A percentile compares a stretch with the other conserved stretches of the same genome.
These are phyloP conservation scores for Aschersonia sp. DNA, from an alignment of 2,329 filamentous ascomycete species.

Conservation along the genomic window DNA sequence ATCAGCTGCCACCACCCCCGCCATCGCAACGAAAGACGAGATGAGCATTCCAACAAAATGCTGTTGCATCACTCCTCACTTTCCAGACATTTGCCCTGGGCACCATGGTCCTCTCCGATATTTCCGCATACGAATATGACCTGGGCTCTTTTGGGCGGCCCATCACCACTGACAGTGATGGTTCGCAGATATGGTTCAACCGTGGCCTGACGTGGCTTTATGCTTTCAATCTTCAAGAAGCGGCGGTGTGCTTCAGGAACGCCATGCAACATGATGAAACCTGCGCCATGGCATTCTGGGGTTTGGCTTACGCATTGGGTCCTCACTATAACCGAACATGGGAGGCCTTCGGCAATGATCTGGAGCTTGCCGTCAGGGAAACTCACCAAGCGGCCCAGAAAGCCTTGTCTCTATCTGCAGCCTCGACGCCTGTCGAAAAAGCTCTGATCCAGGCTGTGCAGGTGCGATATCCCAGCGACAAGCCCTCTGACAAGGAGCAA, in stretches of 20 bases:
- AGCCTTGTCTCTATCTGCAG: not conserved
- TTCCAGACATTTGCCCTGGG: not conserved
- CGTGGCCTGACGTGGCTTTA: conserved; percentile 55
- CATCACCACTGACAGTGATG: conserved; percentile 34
- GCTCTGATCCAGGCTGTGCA: not conserved
- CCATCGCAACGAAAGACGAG: too few species aligned
- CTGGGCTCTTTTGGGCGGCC: conserved; percentile 39
- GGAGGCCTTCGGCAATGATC: conserved; percentile 18
- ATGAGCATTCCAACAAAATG: too few species aligned
- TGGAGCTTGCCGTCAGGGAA: not conserved
- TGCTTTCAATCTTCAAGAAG: conserved; percentile 58
- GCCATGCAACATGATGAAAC: conserved; percentile 35
- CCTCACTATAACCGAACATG: conserved; percentile 65
- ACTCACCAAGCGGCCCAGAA: not conserved
- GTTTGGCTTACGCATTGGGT: conserved; percentile 51
- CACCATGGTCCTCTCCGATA: not conserved
- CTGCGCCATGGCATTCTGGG: conserved; percentile 52
- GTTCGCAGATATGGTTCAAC: conserved; percentile 49
- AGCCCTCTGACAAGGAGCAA: not conserved
- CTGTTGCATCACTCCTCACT: not conserved
- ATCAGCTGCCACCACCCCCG: too few species aligned
- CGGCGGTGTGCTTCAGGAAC: conserved; percentile 42
- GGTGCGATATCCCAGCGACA: not conserved
- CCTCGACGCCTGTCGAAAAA: not conserved
- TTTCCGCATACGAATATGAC: conserved; percentile 23